Evolutionary conservation across 2,329 filamentous ascomycete species (phyloP), one percentile per base, ranked within the genome.

Genomic region (Orbilia quercus): DNA sequence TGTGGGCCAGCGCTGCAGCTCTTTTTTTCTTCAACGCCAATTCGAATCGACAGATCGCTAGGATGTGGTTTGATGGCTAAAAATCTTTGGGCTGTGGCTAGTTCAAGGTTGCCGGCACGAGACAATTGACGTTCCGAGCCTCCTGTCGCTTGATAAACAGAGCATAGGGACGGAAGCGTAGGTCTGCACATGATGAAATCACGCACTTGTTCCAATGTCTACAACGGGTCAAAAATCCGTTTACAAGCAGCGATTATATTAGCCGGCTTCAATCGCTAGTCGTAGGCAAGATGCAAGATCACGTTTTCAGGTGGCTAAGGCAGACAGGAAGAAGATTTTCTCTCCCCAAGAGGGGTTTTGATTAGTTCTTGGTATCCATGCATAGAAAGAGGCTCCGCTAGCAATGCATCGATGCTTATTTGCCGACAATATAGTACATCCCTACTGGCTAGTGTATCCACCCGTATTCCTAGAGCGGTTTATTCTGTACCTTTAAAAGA

Each of bases 21-120:
- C 20, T 57, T 42, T 22, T 31, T 31, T 31, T 31, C 28, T 31
- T 31, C 28, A 31, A 20, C 53, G 28, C 53, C 36, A 44, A 16
- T 14, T 44, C 14, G 38, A 57, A 57, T 16, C 53, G 18, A 28
- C 2, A 28, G 53, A 44, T 67, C 53, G 28, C 54, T 53, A 45
- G 54, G 40, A 53, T 53, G 50, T 36, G 45, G 53, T 67, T 42
- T 53, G 59, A 53, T 16, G 40, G 50, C 45, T n/a, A 55, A 64
- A 44, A 44, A 16, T 28, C 14, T 44, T 12, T n/a, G 14, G 7
- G 16, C 53, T 57, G 53, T 57, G 53, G 53, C 63, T 67, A 58
- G 53, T 58, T 72, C 67, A 72, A 64, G 67, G 58, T 72, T 72
- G 63, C 58, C 67, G 67, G 67, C 67, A 72, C 67, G 40, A 72